These are phyloP conservation scores for Cyberlindnera xishuangbannaensis DNA, from an alignment of 805 yeast species.

Conservation along the genomic window DNA sequence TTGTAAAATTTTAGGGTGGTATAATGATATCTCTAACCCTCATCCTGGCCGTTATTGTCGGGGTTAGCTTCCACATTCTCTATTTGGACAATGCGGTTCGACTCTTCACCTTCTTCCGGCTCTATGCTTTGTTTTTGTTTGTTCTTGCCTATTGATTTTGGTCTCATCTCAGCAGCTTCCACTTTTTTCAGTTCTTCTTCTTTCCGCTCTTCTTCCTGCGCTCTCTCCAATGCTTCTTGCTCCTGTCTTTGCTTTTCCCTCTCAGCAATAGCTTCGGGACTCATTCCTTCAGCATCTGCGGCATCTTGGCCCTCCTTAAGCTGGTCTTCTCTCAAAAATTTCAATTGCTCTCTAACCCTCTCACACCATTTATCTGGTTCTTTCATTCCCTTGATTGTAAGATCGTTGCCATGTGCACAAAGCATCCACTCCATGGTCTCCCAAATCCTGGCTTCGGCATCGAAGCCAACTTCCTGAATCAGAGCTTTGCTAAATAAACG, in stretches of 20 bases:
- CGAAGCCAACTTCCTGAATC: conserved; percentile 23
- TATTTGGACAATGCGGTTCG: no score
- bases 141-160: background rate
- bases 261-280: conserved; percentile 4
- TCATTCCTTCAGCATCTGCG: conserved; percentile 9
- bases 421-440: conserved; percentile 24
- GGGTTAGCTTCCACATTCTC: no score
- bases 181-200: conserved; percentile 2
- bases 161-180: no score
- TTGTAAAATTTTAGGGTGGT: no score
- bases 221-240: conserved; percentile 5
- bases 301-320: conserved; percentile 9
- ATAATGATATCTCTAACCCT: background rate
- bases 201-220: conserved; percentile 1
- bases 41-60: no score
- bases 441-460: conserved; percentile 26
- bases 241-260: conserved; percentile 1
- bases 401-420: conserved; percentile 28
- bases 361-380: conserved; percentile 34
- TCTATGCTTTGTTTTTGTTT: background rate
- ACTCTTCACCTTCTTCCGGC: no score
- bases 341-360: conserved; percentile 33
- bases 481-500: conserved; percentile 18
- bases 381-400: conserved; percentile 33
- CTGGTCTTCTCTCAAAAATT: conserved; percentile 26